phyloP scores from a whole-genome alignment of 441 rosid genomes.

The Macaranga tanarius region DNA sequence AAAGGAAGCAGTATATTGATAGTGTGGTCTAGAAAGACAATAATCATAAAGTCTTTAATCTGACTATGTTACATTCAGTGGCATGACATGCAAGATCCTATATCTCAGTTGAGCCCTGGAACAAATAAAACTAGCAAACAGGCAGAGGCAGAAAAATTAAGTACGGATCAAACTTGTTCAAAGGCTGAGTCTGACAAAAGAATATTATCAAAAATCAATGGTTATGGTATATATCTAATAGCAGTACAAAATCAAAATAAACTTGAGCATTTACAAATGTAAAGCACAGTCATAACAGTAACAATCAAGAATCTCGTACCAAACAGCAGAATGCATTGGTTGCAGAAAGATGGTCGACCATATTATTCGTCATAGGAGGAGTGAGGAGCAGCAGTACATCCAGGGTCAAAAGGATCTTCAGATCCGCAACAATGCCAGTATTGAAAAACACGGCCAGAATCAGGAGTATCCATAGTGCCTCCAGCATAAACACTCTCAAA shows the following conservation, averaged over 20 bases:
- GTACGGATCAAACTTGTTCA: not conserved
- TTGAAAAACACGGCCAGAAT: constrained; percentile 65
- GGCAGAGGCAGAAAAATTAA: not conserved
- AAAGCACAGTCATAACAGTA: not conserved
- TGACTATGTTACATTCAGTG: not conserved
- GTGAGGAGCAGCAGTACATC: constrained; percentile 87
- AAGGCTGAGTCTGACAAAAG: not conserved
- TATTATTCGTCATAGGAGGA: constrained; percentile 74
- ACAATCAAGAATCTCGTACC: constrained; percentile 9
- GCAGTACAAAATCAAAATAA: not conserved
- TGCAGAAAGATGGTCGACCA: constrained; percentile 1
- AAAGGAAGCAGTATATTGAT: not conserved
- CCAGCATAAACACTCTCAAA: constrained; percentile 81
- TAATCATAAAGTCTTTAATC: not conserved
- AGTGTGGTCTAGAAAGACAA: too few species aligned
- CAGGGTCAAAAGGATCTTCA: constrained; percentile 84
- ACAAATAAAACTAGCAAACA: not conserved
- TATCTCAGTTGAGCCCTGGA: not conserved
- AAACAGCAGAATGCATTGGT: constrained; percentile 8
- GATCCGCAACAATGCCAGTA: constrained; percentile 98
- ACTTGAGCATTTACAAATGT: not conserved
- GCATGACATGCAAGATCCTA: not conserved
- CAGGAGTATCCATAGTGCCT: constrained; percentile 82
- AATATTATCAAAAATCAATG: too few species aligned
- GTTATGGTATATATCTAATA: not conserved